phyloP scores from a whole-genome alignment of 192 early-diverging fungal genomes.

The Coemansia sp. region DNA sequence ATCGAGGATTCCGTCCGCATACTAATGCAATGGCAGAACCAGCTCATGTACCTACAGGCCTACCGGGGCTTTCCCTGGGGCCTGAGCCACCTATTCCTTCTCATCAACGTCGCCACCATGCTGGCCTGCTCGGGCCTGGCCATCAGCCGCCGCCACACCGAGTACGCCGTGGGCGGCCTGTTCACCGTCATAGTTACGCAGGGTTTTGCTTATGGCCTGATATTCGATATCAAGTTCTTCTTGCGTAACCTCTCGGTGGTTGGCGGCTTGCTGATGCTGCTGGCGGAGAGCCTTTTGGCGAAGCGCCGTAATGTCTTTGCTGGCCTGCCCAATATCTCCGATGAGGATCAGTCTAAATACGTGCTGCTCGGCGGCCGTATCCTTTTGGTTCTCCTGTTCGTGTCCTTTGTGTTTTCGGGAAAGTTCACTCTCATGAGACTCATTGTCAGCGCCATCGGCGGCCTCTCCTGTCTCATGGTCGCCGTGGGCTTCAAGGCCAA shows the following conservation, averaged over 20 bases:
- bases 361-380: constrained; percentile 91
- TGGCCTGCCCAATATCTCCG: constrained; percentile 81
- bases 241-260: constrained; percentile 90
- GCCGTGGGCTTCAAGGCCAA: constrained; percentile 98
- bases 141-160: constrained; percentile 78
- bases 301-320: constrained; percentile 79
- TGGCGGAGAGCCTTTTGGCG: constrained; percentile 75
- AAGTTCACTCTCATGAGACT: constrained; percentile 71
- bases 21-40: constrained; percentile 85
- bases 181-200: constrained; percentile 82
- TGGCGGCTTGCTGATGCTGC: constrained; percentile 92
- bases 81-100: constrained; percentile 83
- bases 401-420: constrained; percentile 87
- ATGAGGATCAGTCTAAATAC: constrained; percentile 85
- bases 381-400: constrained; percentile 89
- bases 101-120: constrained; percentile 85
- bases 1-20: constrained; percentile 92
- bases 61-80: constrained; percentile 80
- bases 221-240: constrained; percentile 88
- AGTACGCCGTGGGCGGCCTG: constrained; percentile 80
- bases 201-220: constrained; percentile 91
- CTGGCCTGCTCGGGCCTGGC: constrained; percentile 79
- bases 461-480: constrained; percentile 90
- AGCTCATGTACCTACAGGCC: constrained; percentile 80
- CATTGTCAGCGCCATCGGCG: constrained; percentile 70